These are phyloP conservation scores for Linnemannia zychae DNA, from an alignment of 192 early-diverging fungal species.

Conservation along the genomic window DNA sequence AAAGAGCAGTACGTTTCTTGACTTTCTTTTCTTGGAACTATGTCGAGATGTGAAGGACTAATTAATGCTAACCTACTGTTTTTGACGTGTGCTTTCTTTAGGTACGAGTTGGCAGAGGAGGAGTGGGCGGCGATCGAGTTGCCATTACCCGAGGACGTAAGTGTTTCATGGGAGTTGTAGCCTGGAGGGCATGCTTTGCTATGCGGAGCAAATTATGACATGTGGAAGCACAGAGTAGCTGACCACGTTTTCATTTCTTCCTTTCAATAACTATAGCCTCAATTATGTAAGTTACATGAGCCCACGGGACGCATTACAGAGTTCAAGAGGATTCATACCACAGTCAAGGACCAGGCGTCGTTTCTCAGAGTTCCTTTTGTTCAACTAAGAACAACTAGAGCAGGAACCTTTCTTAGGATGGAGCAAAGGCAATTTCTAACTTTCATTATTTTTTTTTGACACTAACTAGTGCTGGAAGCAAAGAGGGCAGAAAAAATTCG, in stretches of 20 bases:
- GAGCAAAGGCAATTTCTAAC: background rate
- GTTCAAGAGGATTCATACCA: background rate
- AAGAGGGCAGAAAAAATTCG: constrained; percentile 73
- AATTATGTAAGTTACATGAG: constrained; percentile 33
- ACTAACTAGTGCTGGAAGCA: constrained; percentile 68
- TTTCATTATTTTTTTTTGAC: background rate
- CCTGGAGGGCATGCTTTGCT: background rate
- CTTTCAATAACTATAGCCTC: constrained; percentile 15
- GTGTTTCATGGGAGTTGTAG: background rate
- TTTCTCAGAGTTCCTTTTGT: background rate
- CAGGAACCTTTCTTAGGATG: background rate
- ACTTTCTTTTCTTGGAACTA: background rate
- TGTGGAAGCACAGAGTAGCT: background rate
- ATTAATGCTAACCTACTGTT: background rate
- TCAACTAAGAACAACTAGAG: no score
- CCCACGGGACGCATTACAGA: background rate
- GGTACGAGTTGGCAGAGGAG: constrained; percentile 77
- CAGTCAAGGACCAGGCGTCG: background rate
- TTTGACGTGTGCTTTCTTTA: constrained; percentile 33
- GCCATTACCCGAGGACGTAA: constrained; percentile 78
- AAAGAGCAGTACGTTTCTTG: constrained; percentile 71
- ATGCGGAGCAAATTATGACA: background rate
- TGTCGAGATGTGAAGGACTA: background rate
- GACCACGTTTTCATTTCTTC: background rate
- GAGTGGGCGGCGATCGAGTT: constrained; percentile 82